These are phyloP conservation scores for Ammopiptanthus mongolicus DNA, from an alignment of 306 rosid genomes.

Conservation along the genomic window DNA sequence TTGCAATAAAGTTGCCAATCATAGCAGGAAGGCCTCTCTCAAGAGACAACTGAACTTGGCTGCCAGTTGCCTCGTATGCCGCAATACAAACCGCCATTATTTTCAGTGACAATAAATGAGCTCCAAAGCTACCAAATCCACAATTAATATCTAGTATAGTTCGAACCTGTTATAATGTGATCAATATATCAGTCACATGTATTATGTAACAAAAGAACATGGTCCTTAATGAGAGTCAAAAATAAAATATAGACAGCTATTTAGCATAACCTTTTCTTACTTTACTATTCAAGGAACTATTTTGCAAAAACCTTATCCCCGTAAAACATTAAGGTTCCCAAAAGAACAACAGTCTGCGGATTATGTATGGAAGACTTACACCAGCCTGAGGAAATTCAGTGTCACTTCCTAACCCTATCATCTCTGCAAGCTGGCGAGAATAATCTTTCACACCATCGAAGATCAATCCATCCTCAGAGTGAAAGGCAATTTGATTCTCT, in stretches of 20 bases:
- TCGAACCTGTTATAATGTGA: slow-evolving; percentile 55
- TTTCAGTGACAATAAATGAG: slow-evolving; percentile 77
- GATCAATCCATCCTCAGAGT: slow-evolving; percentile 84
- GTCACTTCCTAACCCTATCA: slow-evolving; percentile 88
- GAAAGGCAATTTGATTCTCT: slow-evolving; percentile 97
- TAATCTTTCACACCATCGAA: slow-evolving; percentile 92
- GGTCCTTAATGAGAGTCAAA: neutral
- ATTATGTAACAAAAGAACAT: neutral
- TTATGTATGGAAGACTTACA: slow-evolving; percentile 44
- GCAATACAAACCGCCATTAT: slow-evolving; percentile 90
- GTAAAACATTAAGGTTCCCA: slow-evolving; percentile 5
- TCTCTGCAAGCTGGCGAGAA: slow-evolving; percentile 88
- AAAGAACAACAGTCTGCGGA: neutral
- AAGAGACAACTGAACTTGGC: slow-evolving; percentile 98
- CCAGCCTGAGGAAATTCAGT: slow-evolving; percentile 81
- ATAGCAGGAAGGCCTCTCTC: slow-evolving; percentile 99
- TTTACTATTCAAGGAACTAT: neutral
- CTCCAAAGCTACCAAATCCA: slow-evolving; percentile 99
- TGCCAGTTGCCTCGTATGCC: slow-evolving; percentile 91
- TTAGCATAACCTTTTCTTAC: slow-evolving; percentile 6
- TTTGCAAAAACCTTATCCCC: neutral
- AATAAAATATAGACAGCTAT: slow-evolving; percentile 1
- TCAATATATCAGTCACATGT: slow-evolving; percentile 24
- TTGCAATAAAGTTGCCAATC: slow-evolving; percentile 69
- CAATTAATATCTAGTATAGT: slow-evolving; percentile 82